Percentiles rank a stretch among this genome's conserved stretches.
Evolutionary conservation across 2,329 filamentous ascomycete species (phyloP).

Genomic region (Thelonectria olida): DNA sequence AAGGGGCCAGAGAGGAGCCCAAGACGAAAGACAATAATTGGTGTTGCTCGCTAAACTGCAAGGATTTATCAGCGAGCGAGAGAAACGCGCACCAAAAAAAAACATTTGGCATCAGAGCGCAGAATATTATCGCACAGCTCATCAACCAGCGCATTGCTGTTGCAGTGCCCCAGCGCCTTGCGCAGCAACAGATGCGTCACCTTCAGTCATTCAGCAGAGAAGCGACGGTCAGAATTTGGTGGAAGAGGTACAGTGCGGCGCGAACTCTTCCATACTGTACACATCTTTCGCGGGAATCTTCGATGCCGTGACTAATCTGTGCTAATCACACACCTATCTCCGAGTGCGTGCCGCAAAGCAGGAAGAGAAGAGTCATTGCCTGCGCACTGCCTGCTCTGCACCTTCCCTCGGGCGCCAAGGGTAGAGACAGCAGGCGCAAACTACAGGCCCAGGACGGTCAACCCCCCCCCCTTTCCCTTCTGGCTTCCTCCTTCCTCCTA

Average conservation of each 20-base stretch:
- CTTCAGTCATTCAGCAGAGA: conserved; percentile 36
- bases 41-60: conserved; percentile 25
- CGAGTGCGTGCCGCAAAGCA: neutral
- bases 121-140: neutral
- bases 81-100: conserved; percentile 22
- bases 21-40: conserved; percentile 30
- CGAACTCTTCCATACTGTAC: conserved; percentile 29
- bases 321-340: conserved; percentile 25
- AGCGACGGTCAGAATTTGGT: conserved; percentile 2
- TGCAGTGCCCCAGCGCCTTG: conserved; percentile 27
- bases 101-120: conserved; percentile 15
- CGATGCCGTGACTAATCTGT: conserved; percentile 37
- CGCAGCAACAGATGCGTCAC: conserved; percentile 35
- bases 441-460: conserved; percentile 10
- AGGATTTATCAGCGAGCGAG: conserved; percentile 30
- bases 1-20: conserved; percentile 26
- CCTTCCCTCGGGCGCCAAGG: conserved; percentile 17
- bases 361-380: conserved; percentile 16
- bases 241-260: conserved; percentile 32
- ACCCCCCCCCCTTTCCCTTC: conserved; percentile 24
- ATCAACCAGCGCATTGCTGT: conserved; percentile 28
- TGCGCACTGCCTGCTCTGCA: conserved; percentile 33
- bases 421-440: conserved; percentile 10
- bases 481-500: neutral
- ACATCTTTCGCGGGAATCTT: conserved; percentile 28